Evolutionary conservation across 306 rosid species (phyloP), one percentile per base, ranked within the genome.

Genomic region (Ochetophila trinervis): DNA sequence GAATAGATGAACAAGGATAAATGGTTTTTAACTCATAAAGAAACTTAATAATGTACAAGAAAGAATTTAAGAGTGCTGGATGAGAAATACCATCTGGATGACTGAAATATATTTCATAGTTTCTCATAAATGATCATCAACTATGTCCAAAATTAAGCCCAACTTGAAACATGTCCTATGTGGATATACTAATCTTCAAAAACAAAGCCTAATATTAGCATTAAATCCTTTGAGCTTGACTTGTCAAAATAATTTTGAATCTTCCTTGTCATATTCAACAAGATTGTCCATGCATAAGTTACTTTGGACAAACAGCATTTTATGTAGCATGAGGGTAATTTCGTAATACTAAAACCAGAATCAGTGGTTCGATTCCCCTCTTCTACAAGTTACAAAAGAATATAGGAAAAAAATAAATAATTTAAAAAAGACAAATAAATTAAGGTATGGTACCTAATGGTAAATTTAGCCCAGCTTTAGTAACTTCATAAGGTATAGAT

Each of bases 401-500:
- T 27, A 27, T 4, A 27, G 32, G 32, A 4, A 27, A 27, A 27
- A 27, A 27, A 27, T 27, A 27, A 27, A 27, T 27, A 27, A 27
- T 16, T 50, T 17, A 7, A 55, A 48, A 8, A 40, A 70, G 24
- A 16, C 21, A 17, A 42, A 19, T 7, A 36, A 30, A 18, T 20
- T 56, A 19, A 44, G 3, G 23, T 14, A n/a, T n/a, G n/a, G 42
- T 84, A 91, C 97, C 97, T 32, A 91, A 80, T 5, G 97, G 97
- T 63, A 88, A 73, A n/a, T 66, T 83, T 71, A 91, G 72, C 62
- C 90, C 97, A 68, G 89, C 84, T 71, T 74, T 85, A 70, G 71
- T 66, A 72, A 88, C 97, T 66, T 82, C 78, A 69, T 86, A 84
- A 50, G 88, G 89, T 63, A 91, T 84, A 68, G 87, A 76, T 14